These are phyloP conservation scores for Amphibolis antarctica DNA, from an alignment of 106 monocot species.

Conservation along the genomic window DNA sequence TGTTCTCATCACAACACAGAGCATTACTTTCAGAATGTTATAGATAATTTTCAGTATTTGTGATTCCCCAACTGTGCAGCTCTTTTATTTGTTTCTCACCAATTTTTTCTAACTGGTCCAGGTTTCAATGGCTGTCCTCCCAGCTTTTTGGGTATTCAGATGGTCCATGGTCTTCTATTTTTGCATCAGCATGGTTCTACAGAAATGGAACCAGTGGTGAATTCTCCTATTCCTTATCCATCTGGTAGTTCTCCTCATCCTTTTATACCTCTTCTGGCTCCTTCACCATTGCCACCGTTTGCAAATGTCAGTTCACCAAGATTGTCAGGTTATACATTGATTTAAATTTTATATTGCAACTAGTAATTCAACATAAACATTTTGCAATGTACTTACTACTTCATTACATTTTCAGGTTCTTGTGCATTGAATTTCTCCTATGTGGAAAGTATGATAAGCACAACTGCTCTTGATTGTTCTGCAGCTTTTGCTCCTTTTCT, in stretches of 20 bases:
- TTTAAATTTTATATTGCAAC: background rate
- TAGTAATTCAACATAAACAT: background rate
- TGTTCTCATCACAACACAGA: too few species aligned
- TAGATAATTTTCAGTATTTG: background rate
- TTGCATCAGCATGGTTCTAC: background rate
- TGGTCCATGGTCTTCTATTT: background rate
- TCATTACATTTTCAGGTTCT: conserved; percentile 27
- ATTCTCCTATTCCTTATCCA: conserved; percentile 29
- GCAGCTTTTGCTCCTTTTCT: conserved; percentile 79
- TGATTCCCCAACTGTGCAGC: background rate
- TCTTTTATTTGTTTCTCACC: background rate
- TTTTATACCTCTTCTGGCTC: conserved; percentile 65
- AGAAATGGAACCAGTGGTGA: conserved; percentile 10
- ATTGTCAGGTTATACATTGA: conserved; percentile 35
- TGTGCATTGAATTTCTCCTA: conserved; percentile 73
- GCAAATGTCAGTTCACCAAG: conserved; percentile 49
- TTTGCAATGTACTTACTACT: background rate
- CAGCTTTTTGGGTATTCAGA: background rate
- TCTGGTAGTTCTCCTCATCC: conserved; percentile 69
- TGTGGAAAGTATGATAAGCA: conserved; percentile 45
- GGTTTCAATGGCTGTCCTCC: background rate
- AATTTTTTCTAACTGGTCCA: background rate
- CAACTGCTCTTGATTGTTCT: conserved; percentile 82
- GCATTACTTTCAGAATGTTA: background rate
- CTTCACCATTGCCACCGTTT: conserved; percentile 71